These are phyloP conservation scores for Thelonectria rubi DNA, from an alignment of 2,329 filamentous ascomycete genomes.

Conservation along the genomic window DNA sequence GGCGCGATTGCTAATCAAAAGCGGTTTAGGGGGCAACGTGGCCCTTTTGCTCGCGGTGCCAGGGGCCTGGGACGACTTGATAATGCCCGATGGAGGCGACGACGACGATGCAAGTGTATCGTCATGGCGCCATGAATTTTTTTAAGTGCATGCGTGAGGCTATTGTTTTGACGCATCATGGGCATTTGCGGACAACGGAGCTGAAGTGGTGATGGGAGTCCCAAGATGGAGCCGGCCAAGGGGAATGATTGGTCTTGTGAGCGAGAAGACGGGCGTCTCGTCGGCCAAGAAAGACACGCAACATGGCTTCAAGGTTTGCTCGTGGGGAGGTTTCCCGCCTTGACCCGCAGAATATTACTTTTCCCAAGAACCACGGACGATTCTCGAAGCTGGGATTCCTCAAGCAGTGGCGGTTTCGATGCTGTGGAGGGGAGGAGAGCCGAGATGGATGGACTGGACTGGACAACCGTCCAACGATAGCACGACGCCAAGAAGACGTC, in stretches of 20 bases:
- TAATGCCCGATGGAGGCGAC: constrained; percentile 16
- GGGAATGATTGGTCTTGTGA: not conserved
- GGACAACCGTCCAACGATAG: not conserved
- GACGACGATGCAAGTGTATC: constrained; percentile 15
- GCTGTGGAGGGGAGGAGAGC: not conserved
- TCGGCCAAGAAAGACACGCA: not conserved
- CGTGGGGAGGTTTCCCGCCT: not conserved
- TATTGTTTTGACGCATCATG: not conserved
- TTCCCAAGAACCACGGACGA: not conserved
- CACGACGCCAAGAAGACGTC: not conserved
- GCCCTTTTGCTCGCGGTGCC: constrained; percentile 22
- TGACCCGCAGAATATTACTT: not conserved
- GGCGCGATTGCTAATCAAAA: constrained; percentile 33
- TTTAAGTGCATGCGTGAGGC: not conserved
- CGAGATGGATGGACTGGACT: not conserved
- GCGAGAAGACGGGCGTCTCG: not conserved
- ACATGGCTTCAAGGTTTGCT: not conserved
- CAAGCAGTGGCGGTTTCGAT: not conserved
- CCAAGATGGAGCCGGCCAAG: not conserved
- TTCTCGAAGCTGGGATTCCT: not conserved
- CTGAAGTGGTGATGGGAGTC: not conserved
- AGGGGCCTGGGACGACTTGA: constrained; percentile 29
- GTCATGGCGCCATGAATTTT: constrained; percentile 6
- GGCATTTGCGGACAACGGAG: too few relatives aligned
- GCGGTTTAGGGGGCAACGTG: constrained; percentile 41